These are phyloP conservation scores for Breynia disticha DNA, from an alignment of 441 rosid species.

Conservation along the genomic window DNA sequence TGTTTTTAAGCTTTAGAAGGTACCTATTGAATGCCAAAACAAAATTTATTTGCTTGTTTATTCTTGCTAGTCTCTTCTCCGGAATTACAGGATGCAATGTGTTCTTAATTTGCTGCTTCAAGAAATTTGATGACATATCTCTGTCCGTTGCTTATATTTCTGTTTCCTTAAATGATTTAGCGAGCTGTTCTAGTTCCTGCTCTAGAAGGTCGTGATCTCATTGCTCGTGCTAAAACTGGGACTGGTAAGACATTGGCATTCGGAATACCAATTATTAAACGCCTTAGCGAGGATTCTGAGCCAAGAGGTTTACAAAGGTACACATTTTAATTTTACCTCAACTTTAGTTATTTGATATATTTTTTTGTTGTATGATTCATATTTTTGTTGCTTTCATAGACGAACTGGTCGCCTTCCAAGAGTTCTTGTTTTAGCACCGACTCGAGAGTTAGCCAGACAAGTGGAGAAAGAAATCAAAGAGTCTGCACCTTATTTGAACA, in stretches of 20 bases:
- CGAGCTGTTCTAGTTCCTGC: constrained; percentile 91
- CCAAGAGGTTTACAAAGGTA: constrained; percentile 45
- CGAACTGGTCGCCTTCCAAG: constrained; percentile 66
- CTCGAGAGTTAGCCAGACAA: constrained; percentile 89
- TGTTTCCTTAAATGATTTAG: constrained; percentile 23
- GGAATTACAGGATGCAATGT: neutral
- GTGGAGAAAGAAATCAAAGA: constrained; percentile 95
- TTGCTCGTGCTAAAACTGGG: constrained; percentile 99
- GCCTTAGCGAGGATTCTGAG: constrained; percentile 54
- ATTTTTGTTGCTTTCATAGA: constrained; percentile 26
- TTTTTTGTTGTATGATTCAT: constrained; percentile 10
- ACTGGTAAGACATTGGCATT: constrained; percentile 98
- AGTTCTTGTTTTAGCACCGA: constrained; percentile 75
- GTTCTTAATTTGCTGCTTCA: neutral
- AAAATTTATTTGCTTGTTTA: no score
- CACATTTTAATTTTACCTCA: neutral
- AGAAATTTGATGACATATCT: neutral
- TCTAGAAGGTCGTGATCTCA: constrained; percentile 75
- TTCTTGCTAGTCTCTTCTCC: no score
- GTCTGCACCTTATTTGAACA: constrained; percentile 72
- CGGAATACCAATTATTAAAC: constrained; percentile 83
- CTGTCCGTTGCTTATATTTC: neutral
- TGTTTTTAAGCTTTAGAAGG: no score
- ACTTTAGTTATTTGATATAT: neutral
- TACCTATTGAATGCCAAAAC: no score